phyloP scores from a whole-genome alignment of 1,284 basidiomycete species.

The Sanghuangporus sanghuang region DNA sequence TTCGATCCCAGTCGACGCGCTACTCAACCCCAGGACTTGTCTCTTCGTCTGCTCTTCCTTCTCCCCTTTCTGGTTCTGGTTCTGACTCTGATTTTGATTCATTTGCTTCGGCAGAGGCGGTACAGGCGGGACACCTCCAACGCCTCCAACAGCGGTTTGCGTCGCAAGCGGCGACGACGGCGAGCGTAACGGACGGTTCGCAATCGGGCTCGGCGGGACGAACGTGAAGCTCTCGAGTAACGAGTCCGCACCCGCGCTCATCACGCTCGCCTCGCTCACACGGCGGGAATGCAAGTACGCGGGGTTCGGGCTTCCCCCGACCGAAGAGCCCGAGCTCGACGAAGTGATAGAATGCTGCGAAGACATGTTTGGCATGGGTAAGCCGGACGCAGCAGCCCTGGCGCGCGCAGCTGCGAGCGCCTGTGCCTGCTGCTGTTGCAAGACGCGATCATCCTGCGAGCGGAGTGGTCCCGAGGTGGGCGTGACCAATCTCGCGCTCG shows the following conservation, averaged over 20 bases:
- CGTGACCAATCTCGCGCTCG: slow-evolving; percentile 43
- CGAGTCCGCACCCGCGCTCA: slow-evolving; percentile 45
- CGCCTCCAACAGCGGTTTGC: slow-evolving; percentile 31
- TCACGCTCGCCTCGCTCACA: slow-evolving; percentile 34
- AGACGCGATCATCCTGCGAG: slow-evolving; percentile 5
- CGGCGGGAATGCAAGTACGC: slow-evolving; percentile 49
- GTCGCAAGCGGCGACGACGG: slow-evolving; percentile 64
- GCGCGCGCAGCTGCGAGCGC: slow-evolving; percentile 51
- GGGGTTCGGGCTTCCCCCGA: slow-evolving; percentile 37
- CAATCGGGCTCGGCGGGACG: slow-evolving; percentile 79
- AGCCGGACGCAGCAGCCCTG: slow-evolving; percentile 41
- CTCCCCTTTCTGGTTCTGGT: slow-evolving; percentile 26
- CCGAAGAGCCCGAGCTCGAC: slow-evolving; percentile 36
- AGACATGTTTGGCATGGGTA: slow-evolving; percentile 19
- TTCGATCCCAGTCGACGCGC: slow-evolving; percentile 60
- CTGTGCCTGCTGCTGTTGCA: slow-evolving; percentile 54
- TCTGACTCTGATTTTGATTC: slow-evolving; percentile 31
- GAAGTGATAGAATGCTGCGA: background rate
- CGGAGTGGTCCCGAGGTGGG: slow-evolving; percentile 9
- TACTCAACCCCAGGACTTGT: slow-evolving; percentile 59
- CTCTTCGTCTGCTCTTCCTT: slow-evolving; percentile 43
- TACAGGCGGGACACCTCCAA: slow-evolving; percentile 18
- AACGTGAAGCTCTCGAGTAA: slow-evolving; percentile 81
- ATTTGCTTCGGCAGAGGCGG: slow-evolving; percentile 23
- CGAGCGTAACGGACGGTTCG: slow-evolving; percentile 68